Base-by-base conservation (phyloP, 2,329 filamentous ascomycete species). In the Aspergillus niger region DNA sequence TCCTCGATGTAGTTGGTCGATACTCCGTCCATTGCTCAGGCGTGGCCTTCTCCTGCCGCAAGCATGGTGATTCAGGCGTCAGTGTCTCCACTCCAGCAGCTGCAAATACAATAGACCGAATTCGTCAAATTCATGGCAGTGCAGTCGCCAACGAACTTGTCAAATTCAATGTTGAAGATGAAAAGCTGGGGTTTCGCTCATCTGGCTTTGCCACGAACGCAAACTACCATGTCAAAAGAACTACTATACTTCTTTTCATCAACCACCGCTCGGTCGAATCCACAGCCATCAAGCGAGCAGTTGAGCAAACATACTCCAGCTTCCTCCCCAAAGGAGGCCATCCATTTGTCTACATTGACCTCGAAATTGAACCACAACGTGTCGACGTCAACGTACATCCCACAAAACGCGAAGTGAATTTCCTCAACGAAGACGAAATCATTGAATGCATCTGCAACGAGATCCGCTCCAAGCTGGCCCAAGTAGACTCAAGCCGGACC, bases 301-400 rank as follows among this genome's bases (percentile, higher is more conserved):
- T 99, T 3, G 95, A 99, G 76, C 92, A 97, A 71, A 92, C 90
- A 0, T 99, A 98, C 74, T 84, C 89, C 8, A 81, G 85, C 1
- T 98, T 97, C 65, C 80, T 99, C 3, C 95, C 95, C 0, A 99
- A 98, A 77, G 92, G 91, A 36, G 92, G 92, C 1, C 95, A 97
- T 72, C 95, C 95, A 0, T 99, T 98, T 73, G 82, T 94, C 59
- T 99, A 99, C 72, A 82, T 99, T 26, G 95, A 89, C 71, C 83
- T 99, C 2, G 91, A 97, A 61, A 96, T 99, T 59, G 93, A 98
- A 68, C 94, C 95, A 1, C 87, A 90, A 26, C 85, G 94, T 56
- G 92, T 99, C 3, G 95, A 99, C 74, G 96, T 99, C 72, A 99
- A 99, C 68, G 90, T 99, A 0, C 95, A 99, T 75, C 95, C 95